Base-by-base conservation (phyloP, 306 rosid genomes). In the Acacia melanoxylon region DNA sequence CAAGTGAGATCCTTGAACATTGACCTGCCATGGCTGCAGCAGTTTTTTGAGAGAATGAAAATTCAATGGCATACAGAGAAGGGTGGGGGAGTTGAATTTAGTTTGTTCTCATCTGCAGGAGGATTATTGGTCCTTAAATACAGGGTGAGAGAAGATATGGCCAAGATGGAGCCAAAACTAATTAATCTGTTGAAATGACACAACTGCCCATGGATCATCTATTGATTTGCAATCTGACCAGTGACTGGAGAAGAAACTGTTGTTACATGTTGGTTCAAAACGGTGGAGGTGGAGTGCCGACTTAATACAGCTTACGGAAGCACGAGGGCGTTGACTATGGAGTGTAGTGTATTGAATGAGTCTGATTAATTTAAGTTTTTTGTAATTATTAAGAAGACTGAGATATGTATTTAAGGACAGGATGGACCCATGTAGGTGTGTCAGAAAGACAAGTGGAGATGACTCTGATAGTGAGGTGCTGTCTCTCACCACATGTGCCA, bases 11-110 rank as follows among this genome's bases (percentile, higher is more conserved):
- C 82, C 84, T 88, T 86, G 85, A 87, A 81, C 68, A 77, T 76
- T 85, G 90, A 73, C 83, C 73, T 80, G 83, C 87, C 98, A 93
- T 91, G 79, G 16, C 74, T 75, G 80, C 45, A 72, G 49, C 40
- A 74, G 48, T 68, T 48, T 68, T 83, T 54, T 65, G 74, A 37
- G 80, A 49, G 80, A 52, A 63, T 73, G 27, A 46, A 45, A 54
- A 72, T 65, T 74, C 73, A 78, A 44, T 69, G 67, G 76, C 73
- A 61, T 40, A 76, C 76, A 80, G 72, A 81, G 82, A 68, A 75
- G 81, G 80, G 67, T 76, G 80, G 83, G 80, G 71, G 78, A 24
- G 71, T 58, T 76, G 79, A 84, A 49, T 77, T 81, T 68, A 69
- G 85, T 72, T 71, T 88, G 83, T 40, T 78, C 70, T 37, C 83